Evolutionary conservation across 495 filamentous ascomycete species (phyloP), one percentile per base, ranked within the genome.

Genomic region (Penicillium fimorum): DNA sequence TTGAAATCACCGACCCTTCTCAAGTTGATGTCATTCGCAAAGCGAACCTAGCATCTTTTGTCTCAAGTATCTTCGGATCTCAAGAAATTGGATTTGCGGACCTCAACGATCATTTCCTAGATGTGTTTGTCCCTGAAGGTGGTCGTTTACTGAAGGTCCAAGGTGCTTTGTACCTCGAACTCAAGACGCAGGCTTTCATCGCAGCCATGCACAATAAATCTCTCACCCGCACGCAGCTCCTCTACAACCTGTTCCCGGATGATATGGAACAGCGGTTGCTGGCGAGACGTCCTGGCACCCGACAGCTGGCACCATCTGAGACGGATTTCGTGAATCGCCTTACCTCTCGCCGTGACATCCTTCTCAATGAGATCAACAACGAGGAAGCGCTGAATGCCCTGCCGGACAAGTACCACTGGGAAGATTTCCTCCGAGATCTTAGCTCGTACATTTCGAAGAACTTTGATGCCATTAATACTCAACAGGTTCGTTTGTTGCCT

Each of bases 131-230:
- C 4, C 85, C 88, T 0, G 86, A 90, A 54, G 86, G 87, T 15
- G 81, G 82, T n/a, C 79, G 84, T 5, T 65, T 96, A 33, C 75
- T 90, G 17, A 88, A 88, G 50, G 85, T 83, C 46, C 84, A 87
- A 57, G 86, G 84, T 12, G 82, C 86, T 25, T 60, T 96, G 25
- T 89, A 89, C 59, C 75, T 96, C 17, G 87, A 91, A 53, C 76
- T 96, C 17, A 96, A 96, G 68, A 96, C 92, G 1, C 90, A 95
- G 56, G 84, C 86, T 10, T 89, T 92, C 58, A 87, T 96, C 49
- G 85, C 87, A 3, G 84, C 88, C 3, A 79, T 90, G 62, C 76
- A 80, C 41, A 85, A 82, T 50, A 80, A 82, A 18, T 82, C 89
- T 38, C 81, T 80, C 18, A 78, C 82, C 3, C 82, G 81, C 45